phyloP scores from a whole-genome alignment of 2,329 filamentous ascomycete species.

The Rhexocercosporidium sp. region DNA sequence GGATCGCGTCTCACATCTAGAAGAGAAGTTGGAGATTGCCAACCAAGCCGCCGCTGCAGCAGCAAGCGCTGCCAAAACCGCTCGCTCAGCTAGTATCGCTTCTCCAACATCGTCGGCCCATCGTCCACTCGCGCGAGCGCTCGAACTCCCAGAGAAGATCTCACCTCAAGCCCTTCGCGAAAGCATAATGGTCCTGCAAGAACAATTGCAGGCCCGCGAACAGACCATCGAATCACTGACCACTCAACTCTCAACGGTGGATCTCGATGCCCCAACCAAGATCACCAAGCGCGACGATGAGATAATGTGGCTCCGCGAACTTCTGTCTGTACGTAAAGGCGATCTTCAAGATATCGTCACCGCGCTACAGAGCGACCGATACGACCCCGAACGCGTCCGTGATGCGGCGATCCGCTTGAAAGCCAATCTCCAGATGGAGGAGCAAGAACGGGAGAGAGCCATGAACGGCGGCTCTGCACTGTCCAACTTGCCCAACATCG shows the following conservation, averaged over 20 bases:
- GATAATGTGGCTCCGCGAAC: slow-evolving; percentile 91
- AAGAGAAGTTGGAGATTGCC: slow-evolving; percentile 90
- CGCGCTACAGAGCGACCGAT: slow-evolving; percentile 74
- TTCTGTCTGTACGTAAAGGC: slow-evolving; percentile 86
- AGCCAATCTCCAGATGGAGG: slow-evolving; percentile 96
- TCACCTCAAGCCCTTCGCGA: slow-evolving; percentile 94
- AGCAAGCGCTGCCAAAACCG: slow-evolving; percentile 37
- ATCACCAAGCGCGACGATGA: slow-evolving; percentile 92
- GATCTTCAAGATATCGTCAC: slow-evolving; percentile 92
- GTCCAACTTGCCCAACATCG: slow-evolving; percentile 71
- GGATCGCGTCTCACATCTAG: slow-evolving; percentile 82
- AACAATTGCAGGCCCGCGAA: slow-evolving; percentile 95
- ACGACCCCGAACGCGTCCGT: slow-evolving; percentile 79
- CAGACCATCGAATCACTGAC: slow-evolving; percentile 87
- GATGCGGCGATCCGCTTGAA: slow-evolving; percentile 92
- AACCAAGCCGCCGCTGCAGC: slow-evolving; percentile 74
- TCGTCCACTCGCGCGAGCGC: slow-evolving; percentile 47
- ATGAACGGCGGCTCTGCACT: slow-evolving; percentile 72
- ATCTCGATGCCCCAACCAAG: slow-evolving; percentile 79
- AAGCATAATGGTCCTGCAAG: slow-evolving; percentile 94
- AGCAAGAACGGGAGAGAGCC: slow-evolving; percentile 89
- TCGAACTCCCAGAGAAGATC: slow-evolving; percentile 78
- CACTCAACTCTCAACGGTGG: slow-evolving; percentile 67
- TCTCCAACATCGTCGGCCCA: slow-evolving; percentile 15
- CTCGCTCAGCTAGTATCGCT: slow-evolving; percentile 35